Base-by-base conservation (phyloP, 192 early-diverging fungal genomes). In the Jimgerdemannia lactiflua region DNA sequence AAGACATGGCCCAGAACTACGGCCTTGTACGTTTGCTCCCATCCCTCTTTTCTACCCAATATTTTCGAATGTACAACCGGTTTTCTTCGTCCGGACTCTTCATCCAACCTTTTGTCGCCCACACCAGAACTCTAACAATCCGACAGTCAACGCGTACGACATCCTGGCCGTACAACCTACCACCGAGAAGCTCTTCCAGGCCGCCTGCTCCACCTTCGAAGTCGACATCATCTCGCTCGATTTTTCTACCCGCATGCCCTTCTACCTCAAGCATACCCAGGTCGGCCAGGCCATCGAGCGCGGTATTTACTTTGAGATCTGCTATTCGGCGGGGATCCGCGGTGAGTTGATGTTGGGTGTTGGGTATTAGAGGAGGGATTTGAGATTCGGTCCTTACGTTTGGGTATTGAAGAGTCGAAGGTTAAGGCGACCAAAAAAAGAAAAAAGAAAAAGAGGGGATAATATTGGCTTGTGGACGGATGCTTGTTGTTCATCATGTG, bases 171-270 rank as follows among this genome's bases (percentile, higher is more conserved):
- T 94, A 3, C 86, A 88, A 70, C 94, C 94, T 3, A 86, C 80
- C 1, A 89, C 80, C 42, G 92, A 95, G 80, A 92, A 94, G 42
- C 78, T 89, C 2, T 93, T 95, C 64, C 89, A 91, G 63, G 72
- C 82, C 41, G 92, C 93, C 8, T 95, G 93, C 74, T 72, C 80
- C 19, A 82, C 85, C 40, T 80, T 88, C 42, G 94, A 96, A 54
- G 78, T 94, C 20, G 95, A 97, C 76, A 91, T 97, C 54, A 95
- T 97, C 54, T 88, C 91, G 42, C 78, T 97, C 14, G 95, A 95
- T 71, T 78, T 91, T 78, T 79, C 83, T 20, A 69, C 84, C 69
- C 82, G 92, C 59, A 72, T 96, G 42, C 89, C 90, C 39, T 93
- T 92, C 77, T 88, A 85, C 79, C 67, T 96, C 64, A 90, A 91